Conservation (phyloP, 2,329 filamentous ascomycete species). For the Ascochyta rabiei region DNA sequence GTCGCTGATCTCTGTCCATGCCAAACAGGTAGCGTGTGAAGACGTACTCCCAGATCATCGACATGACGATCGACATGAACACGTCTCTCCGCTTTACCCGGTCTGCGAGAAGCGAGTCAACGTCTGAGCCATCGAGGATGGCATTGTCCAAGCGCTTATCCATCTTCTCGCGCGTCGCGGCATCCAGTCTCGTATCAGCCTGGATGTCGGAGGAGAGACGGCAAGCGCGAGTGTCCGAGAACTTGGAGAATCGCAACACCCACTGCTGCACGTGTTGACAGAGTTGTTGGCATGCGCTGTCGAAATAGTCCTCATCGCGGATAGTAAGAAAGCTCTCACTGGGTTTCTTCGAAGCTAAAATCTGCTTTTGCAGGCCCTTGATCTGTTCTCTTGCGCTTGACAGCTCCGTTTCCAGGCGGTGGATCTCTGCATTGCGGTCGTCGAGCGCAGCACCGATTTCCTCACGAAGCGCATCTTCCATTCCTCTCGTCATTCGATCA, state of each 20-base stretch:
- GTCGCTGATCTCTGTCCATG: slow-evolving; percentile 96
- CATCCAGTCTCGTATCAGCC: slow-evolving; percentile 57
- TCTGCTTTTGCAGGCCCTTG: slow-evolving; percentile 64
- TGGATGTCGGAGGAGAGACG: slow-evolving; percentile 82
- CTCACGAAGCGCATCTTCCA: slow-evolving; percentile 66
- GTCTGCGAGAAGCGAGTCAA: slow-evolving; percentile 85
- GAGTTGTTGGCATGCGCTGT: slow-evolving; percentile 89
- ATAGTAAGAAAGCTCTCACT: slow-evolving; percentile 78
- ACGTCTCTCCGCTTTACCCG: slow-evolving; percentile 88
- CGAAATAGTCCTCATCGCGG: slow-evolving; percentile 93
- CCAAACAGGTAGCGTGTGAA: slow-evolving; percentile 98
- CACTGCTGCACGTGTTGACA: slow-evolving; percentile 97
- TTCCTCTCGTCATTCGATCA: slow-evolving; percentile 64
- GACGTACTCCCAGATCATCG: slow-evolving; percentile 98
- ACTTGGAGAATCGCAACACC: slow-evolving; percentile 97
- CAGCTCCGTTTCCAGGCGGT: slow-evolving; percentile 76
- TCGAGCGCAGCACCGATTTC: slow-evolving; percentile 70
- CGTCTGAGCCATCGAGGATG: slow-evolving; percentile 91
- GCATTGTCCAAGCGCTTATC: slow-evolving; percentile 94
- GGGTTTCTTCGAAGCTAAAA: slow-evolving; percentile 60
- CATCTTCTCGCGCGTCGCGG: slow-evolving; percentile 70
- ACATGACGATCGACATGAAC: slow-evolving; percentile 99
- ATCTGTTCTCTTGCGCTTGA: slow-evolving; percentile 70
- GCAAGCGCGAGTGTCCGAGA: slow-evolving; percentile 89
- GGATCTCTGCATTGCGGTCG: slow-evolving; percentile 84